Evolutionary conservation across 2,329 filamentous ascomycete species (phyloP), one percentile per base, ranked within the genome.

Genomic region (Penicillium vulpinum): DNA sequence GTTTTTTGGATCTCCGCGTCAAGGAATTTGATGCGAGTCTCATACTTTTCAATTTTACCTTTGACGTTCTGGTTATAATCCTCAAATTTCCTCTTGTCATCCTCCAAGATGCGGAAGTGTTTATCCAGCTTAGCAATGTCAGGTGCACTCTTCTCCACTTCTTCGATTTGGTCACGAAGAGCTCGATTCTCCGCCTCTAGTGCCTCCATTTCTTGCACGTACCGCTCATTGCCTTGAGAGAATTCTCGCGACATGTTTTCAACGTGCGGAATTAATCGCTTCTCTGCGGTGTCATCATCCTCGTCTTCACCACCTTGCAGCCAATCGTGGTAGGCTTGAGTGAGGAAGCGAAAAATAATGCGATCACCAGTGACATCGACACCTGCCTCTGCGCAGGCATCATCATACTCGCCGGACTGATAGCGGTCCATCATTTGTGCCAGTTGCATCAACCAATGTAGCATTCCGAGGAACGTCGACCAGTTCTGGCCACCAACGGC

Each of bases 361-460:
- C 92, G 88, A 73, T 99, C 92, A 5, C 90, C 90, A 11, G 83
- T 87, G 28, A 97, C 87, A 73, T 99, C 94, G 44, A 94, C 85
- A 2, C 93, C 94, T 29, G 86, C 88, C 67, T 97, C 93, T 40
- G 89, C 83, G 71, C 92, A 97, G 1, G 92, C 92, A 51, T 96
- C 89, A 64, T 97, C 92, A 73, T 96, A 99, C 45, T 86, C 86
- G 57, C 92, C 88, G 53, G 80, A 75, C 1, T 85, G 80, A 70
- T 92, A 97, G 22, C 89, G 85, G 60, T 97, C 92, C 70, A 97
- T 85, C 88, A 97, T 96, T 65, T 93, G 88, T 5, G 91, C 91
- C 50, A 99, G 80, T 75, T 97, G 92, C 93, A 99, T 96, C 87
- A 99, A 93, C 94, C 94, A 99, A 77, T 99, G 92, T 49, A 99